phyloP scores from a whole-genome alignment of 2,329 filamentous ascomycete genomes.

The Trichoderma sp. region DNA sequence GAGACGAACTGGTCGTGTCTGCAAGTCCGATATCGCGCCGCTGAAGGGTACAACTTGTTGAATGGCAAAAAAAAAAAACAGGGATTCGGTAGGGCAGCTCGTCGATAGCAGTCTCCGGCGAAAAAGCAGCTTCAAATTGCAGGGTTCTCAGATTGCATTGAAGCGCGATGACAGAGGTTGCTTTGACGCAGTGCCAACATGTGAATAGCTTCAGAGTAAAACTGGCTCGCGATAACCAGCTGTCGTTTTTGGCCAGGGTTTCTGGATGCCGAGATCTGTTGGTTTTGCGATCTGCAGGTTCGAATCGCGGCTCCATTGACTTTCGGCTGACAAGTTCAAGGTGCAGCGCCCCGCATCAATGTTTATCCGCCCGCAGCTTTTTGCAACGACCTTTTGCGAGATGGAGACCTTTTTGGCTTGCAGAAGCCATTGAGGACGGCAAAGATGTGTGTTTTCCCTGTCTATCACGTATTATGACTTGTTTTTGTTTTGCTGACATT shows the following conservation, averaged over 20 bases:
- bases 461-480: no score
- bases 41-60: background rate
- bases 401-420: background rate
- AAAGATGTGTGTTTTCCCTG: constrained; percentile 12
- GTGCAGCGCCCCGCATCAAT: constrained; percentile 32
- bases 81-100: background rate
- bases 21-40: background rate
- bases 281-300: constrained; percentile 8
- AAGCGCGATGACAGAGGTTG: background rate
- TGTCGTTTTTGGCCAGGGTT: background rate
- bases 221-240: background rate
- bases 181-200: background rate
- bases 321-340: background rate
- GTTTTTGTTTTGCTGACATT: background rate
- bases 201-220: background rate
- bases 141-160: constrained; percentile 22
- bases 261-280: background rate
- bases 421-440: constrained; percentile 16
- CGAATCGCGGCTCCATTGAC: constrained; percentile 17
- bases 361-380: constrained; percentile 34
- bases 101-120: background rate
- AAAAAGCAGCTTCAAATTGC: constrained; percentile 7
- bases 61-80: background rate
- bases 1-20: background rate
- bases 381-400: constrained; percentile 10